A percentile compares a stretch with the other conserved stretches of the same genome.
Evolutionary conservation across 441 rosid genomes (phyloP).

Genomic region (Erodium moschatum): DNA sequence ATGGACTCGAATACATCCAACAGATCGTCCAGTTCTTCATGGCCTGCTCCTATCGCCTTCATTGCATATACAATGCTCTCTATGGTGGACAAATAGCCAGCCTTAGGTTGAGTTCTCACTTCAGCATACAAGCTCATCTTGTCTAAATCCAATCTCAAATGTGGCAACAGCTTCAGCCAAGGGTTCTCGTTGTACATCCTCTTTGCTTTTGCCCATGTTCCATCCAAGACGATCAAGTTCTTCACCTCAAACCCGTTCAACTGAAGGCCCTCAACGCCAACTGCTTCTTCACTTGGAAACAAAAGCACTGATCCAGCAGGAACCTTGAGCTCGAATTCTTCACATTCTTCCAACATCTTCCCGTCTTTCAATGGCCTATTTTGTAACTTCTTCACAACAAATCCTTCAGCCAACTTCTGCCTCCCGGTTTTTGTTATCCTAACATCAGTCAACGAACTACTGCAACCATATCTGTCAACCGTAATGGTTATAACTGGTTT

Average conservation of each 20-base stretch:
- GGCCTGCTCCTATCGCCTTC: conserved; percentile 48
- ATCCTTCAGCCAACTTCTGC: conserved; percentile 42
- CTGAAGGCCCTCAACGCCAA: conserved; percentile 36
- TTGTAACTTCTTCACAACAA: conserved; percentile 44
- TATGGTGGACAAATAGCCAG: conserved; percentile 63
- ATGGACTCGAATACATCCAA: conserved; percentile 70
- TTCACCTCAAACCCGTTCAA: conserved; percentile 36
- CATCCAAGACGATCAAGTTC: conserved; percentile 72
- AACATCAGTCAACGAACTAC: too few species aligned
- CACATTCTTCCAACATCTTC: conserved; percentile 26
- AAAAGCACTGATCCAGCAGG: conserved; percentile 58
- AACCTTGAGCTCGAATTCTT: conserved; percentile 48
- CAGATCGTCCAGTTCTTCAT: conserved; percentile 45
- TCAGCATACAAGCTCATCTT: conserved; percentile 54
- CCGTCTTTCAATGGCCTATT: conserved; percentile 14
- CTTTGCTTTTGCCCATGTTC: conserved; percentile 76
- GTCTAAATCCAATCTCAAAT: conserved; percentile 57
- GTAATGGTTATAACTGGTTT: conserved; percentile 28
- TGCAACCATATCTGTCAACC: conserved; percentile 42
- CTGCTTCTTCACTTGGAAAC: conserved; percentile 50
- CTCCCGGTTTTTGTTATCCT: conserved; percentile 16
- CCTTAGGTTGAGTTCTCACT: conserved; percentile 66
- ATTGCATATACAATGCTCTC: conserved; percentile 68
- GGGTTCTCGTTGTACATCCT: conserved; percentile 74
- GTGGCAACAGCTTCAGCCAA: conserved; percentile 76